Conservation (phyloP, 2,329 filamentous ascomycete genomes). For the Plenodomus lindquistii region DNA sequence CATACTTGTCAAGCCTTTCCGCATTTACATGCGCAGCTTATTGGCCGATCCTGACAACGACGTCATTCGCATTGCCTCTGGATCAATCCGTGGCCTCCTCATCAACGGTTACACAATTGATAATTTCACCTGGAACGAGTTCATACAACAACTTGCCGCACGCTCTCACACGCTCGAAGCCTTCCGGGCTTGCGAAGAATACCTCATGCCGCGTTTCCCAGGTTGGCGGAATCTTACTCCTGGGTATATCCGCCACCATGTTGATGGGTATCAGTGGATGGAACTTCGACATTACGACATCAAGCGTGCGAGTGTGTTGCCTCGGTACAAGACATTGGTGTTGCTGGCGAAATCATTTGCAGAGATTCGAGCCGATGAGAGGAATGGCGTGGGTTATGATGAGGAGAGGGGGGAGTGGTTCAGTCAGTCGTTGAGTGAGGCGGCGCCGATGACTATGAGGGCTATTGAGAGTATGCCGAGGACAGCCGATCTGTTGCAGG, state of each 20-base stretch:
- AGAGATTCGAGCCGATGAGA: constrained; percentile 41
- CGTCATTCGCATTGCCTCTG: constrained; percentile 34
- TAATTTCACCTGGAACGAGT: constrained; percentile 78
- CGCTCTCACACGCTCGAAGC: constrained; percentile 66
- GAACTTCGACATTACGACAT: constrained; percentile 33
- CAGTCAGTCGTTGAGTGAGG: constrained; percentile 35
- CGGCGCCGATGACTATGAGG: constrained; percentile 45
- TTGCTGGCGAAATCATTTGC: constrained; percentile 45
- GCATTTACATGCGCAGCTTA: constrained; percentile 58
- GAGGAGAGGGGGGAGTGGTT: constrained; percentile 20
- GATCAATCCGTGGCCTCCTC: constrained; percentile 58
- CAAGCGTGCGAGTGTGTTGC: constrained; percentile 35
- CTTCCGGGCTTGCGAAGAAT: constrained; percentile 73
- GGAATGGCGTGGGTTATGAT: constrained; percentile 31
- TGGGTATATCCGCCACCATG: constrained; percentile 26
- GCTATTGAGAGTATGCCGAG: constrained; percentile 52
- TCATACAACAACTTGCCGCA: constrained; percentile 69
- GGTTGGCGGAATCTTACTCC: constrained; percentile 62
- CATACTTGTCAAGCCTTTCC: constrained; percentile 54
- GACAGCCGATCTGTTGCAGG: constrained; percentile 38
- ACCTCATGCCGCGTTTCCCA: constrained; percentile 77
- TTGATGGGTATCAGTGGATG: constrained; percentile 31
- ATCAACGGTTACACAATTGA: constrained; percentile 73
- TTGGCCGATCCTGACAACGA: constrained; percentile 49
- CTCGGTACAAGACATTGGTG: constrained; percentile 51